Evolutionary conservation across 2,329 filamentous ascomycete genomes (phyloP).

Genomic region (Fusarium nematophilum): DNA sequence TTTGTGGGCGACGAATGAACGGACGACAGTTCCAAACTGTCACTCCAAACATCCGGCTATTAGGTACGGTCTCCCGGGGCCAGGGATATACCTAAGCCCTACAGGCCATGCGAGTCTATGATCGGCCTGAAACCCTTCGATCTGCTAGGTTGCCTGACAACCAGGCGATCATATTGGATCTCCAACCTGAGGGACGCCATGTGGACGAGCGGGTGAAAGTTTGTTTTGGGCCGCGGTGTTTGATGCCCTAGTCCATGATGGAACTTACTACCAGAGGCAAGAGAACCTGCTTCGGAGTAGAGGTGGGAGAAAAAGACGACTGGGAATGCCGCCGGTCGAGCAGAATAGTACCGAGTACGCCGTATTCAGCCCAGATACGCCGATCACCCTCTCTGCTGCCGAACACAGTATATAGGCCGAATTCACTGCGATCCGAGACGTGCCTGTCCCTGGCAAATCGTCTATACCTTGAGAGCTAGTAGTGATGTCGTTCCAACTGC

Average conservation of each 20-base stretch:
- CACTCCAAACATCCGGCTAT: neutral
- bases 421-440: neutral
- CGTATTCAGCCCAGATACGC: neutral
- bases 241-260: neutral
- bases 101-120: slow-evolving; percentile 2
- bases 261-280: neutral
- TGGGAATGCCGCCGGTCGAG: no score
- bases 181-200: slow-evolving; percentile 1
- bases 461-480: neutral
- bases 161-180: slow-evolving; percentile 4
- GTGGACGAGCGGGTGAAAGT: neutral
- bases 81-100: slow-evolving; percentile 7
- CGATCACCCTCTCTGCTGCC: neutral
- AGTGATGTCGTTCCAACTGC: slow-evolving; percentile 8
- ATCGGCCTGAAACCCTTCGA: slow-evolving; percentile 19
- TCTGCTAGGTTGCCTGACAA: neutral
- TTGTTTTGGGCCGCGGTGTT: neutral
- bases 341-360: no score
- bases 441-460: neutral
- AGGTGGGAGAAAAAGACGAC: neutral
- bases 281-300: neutral
- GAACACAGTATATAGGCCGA: neutral
- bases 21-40: neutral
- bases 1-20: slow-evolving; percentile 1
- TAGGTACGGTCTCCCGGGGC: neutral